These are phyloP conservation scores for Vanrija pseudolonga DNA, from an alignment of 1,284 basidiomycete genomes.

Conservation along the genomic window DNA sequence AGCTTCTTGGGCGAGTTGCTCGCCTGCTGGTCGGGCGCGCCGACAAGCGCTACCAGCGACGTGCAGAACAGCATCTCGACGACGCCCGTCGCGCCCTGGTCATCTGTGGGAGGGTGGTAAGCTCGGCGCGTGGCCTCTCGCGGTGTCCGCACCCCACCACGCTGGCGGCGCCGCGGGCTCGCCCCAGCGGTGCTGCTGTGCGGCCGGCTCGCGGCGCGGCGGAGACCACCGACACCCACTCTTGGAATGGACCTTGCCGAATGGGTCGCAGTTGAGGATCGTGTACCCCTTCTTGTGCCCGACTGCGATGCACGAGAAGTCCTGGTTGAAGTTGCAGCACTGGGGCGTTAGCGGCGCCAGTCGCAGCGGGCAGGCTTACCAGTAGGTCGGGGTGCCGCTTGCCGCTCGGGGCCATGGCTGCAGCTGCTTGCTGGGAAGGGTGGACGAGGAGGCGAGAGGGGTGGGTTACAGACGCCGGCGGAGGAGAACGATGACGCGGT, in stretches of 20 bases:
- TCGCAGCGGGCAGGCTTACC: constrained; percentile 16
- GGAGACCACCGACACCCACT: constrained; percentile 52
- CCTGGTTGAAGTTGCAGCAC: constrained; percentile 51
- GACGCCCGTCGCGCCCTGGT: constrained; percentile 87
- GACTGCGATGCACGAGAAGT: constrained; percentile 72
- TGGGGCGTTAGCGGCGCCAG: constrained; percentile 8
- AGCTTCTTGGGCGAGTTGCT: constrained; percentile 83
- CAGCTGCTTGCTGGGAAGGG: neutral
- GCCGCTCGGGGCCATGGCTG: constrained; percentile 17
- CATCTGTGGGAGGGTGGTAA: constrained; percentile 50
- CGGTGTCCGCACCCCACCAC: neutral
- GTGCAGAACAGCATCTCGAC: constrained; percentile 99
- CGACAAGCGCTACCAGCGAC: constrained; percentile 91
- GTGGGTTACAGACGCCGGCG: neutral
- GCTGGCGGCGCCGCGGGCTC: neutral
- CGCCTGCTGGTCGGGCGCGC: constrained; percentile 77
- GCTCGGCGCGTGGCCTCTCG: too few species aligned
- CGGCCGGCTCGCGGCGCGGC: neutral
- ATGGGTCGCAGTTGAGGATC: constrained; percentile 97
- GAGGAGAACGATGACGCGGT: neutral
- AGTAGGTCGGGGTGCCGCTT: constrained; percentile 49
- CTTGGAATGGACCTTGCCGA: constrained; percentile 90
- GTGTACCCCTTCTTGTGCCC: constrained; percentile 94
- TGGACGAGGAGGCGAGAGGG: neutral
- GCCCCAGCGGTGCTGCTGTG: neutral